These are phyloP conservation scores for Cucurbita moschata DNA, from an alignment of 306 rosid species.

Conservation along the genomic window DNA sequence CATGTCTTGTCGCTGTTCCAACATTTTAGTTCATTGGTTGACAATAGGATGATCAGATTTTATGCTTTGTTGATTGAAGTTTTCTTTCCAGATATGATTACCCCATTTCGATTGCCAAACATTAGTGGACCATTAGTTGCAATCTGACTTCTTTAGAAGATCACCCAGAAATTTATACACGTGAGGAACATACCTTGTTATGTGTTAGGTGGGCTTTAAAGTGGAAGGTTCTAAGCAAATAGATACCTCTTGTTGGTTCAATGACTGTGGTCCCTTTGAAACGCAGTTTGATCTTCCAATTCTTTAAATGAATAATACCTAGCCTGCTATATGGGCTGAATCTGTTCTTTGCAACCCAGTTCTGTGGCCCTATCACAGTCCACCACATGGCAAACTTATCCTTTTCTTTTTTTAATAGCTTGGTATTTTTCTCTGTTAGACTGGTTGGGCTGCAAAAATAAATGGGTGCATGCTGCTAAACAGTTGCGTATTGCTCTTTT, in stretches of 20 bases:
- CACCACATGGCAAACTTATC: no score
- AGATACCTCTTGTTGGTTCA: no score
- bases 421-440: no score
- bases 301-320: background rate
- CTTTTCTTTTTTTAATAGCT: no score
- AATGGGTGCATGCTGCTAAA: no score
- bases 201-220: background rate
- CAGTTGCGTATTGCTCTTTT: no score
- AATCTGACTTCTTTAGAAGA: background rate
- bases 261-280: background rate
- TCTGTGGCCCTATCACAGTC: no score
- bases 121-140: slow-evolving; percentile 3
- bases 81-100: background rate
- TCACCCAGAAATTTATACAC: background rate
- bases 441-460: no score
- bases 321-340: no score
- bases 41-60: background rate
- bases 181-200: background rate
- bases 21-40: background rate
- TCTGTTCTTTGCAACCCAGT: no score
- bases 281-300: background rate
- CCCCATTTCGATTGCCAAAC: background rate
- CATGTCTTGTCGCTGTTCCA: background rate
- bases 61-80: background rate
- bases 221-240: background rate